These are phyloP conservation scores for Elaphomyces granulatus DNA, from an alignment of 495 filamentous ascomycete species.

Conservation along the genomic window DNA sequence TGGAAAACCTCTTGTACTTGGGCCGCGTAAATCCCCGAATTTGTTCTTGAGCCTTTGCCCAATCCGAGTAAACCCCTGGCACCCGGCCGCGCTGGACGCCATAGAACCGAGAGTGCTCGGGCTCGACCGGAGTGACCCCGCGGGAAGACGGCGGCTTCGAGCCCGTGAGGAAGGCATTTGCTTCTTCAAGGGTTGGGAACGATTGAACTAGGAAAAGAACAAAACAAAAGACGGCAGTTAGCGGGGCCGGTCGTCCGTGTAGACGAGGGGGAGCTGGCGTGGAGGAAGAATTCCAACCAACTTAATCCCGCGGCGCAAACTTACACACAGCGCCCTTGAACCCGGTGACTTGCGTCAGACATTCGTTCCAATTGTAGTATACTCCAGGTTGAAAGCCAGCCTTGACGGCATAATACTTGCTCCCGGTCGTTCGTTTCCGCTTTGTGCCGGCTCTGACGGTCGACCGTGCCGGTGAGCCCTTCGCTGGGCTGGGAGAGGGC, in stretches of 20 bases:
- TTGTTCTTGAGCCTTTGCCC: constrained; percentile 61
- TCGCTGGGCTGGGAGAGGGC: constrained; percentile 20
- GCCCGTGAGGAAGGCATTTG: constrained; percentile 60
- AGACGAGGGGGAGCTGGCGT: not conserved
- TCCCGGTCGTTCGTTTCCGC: constrained; percentile 43
- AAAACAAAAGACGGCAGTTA: too few relatives aligned
- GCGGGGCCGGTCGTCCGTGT: too few relatives aligned
- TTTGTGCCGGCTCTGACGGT: constrained; percentile 41
- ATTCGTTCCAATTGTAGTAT: constrained; percentile 74
- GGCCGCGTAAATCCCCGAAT: constrained; percentile 64
- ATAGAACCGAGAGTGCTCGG: constrained; percentile 46
- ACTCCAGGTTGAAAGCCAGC: constrained; percentile 66
- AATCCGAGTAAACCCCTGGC: constrained; percentile 85
- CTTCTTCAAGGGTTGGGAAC: constrained; percentile 62
- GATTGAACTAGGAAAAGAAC: constrained; percentile 53
- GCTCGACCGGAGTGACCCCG: constrained; percentile 9
- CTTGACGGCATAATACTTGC: constrained; percentile 82
- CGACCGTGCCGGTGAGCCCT: constrained; percentile 14
- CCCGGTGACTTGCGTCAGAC: constrained; percentile 67
- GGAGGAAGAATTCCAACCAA: not conserved
- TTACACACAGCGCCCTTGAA: constrained; percentile 71
- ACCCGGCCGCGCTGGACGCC: constrained; percentile 65
- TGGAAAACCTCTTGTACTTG: constrained; percentile 69
- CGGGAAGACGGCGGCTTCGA: constrained; percentile 23
- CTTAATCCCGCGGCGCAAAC: constrained; percentile 27